Conservation (phyloP, 192 early-diverging fungal genomes). For the Hyaloraphidium curvatum region DNA sequence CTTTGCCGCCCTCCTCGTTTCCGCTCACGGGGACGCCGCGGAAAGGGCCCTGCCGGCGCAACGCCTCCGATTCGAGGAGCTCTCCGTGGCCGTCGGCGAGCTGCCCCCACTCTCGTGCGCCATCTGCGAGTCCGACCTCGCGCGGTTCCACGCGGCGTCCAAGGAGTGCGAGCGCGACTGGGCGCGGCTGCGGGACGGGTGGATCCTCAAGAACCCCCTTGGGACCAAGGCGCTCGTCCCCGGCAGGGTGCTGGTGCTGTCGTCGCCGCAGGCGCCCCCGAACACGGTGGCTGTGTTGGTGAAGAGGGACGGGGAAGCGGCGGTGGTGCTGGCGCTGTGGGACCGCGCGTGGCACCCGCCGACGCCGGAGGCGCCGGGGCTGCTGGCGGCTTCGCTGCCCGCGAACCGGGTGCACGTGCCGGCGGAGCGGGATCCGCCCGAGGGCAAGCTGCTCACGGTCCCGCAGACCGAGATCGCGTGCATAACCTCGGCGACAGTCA, state of each 20-base stretch:
- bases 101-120: too few species aligned
- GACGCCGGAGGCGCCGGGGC: conserved; percentile 3
- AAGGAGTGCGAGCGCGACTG: too few species aligned
- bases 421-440: conserved; percentile 6
- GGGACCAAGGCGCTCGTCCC: conserved; percentile 41
- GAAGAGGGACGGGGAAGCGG: background rate
- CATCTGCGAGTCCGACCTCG: conserved; percentile 61
- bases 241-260: conserved; percentile 54
- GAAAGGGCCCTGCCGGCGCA: background rate
- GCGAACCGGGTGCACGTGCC: conserved; percentile 27
- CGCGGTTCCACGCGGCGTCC: conserved; percentile 47
- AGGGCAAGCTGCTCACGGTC: conserved; percentile 23
- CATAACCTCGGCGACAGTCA: conserved; percentile 31
- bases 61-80: background rate
- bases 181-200: too few species aligned
- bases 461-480: conserved; percentile 30
- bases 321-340: background rate
- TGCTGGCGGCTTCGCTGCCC: conserved; percentile 27
- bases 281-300: conserved; percentile 17
- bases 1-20: too few species aligned
- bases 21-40: background rate
- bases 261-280: conserved; percentile 11
- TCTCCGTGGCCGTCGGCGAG: too few species aligned
- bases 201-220: conserved; percentile 29
- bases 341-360: background rate